These are phyloP conservation scores for Pelagophyceae sp. DNA, from an alignment of 352 stramenopile species.

Conservation along the genomic window DNA sequence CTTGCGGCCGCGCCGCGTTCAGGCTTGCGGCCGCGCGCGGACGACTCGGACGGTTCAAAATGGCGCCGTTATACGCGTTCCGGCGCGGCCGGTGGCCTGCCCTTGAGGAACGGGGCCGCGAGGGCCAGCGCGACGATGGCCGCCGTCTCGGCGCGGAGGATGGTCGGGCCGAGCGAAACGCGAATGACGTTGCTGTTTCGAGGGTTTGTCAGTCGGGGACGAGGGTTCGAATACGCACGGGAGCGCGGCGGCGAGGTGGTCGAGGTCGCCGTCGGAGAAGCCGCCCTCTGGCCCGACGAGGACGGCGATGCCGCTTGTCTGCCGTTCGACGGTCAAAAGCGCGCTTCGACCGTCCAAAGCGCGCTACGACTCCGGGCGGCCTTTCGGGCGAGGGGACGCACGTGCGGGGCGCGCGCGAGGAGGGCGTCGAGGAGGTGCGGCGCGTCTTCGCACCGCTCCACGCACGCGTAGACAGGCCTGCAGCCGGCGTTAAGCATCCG, in stretches of 20 bases:
- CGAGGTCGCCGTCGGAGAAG: constrained; percentile 11
- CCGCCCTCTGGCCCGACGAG: constrained; percentile 18
- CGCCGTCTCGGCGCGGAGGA: constrained; percentile 12
- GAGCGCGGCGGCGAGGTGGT: neutral
- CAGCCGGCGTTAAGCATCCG: too few relatives aligned
- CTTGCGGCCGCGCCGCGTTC: too few relatives aligned
- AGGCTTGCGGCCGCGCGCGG: too few relatives aligned
- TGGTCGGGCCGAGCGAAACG: neutral
- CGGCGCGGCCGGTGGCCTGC: too few relatives aligned
- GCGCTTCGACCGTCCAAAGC: too few relatives aligned
- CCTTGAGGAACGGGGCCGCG: neutral
- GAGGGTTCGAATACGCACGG: too few relatives aligned
- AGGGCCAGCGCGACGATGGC: neutral
- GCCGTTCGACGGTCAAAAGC: too few relatives aligned
- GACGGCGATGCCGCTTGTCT: neutral
- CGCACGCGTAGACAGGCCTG: constrained; percentile 6
- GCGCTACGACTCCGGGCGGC: too few relatives aligned
- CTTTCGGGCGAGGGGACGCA: too few relatives aligned
- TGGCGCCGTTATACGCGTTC: too few relatives aligned
- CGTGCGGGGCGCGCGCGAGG: neutral
- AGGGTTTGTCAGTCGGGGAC: too few relatives aligned
- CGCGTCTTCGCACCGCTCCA: neutral
- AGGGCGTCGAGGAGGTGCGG: neutral
- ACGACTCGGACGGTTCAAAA: too few relatives aligned
- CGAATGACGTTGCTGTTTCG: neutral